Conservation (phyloP, 352 stramenopile genomes). For the Phytopythium mirpurense region DNA sequence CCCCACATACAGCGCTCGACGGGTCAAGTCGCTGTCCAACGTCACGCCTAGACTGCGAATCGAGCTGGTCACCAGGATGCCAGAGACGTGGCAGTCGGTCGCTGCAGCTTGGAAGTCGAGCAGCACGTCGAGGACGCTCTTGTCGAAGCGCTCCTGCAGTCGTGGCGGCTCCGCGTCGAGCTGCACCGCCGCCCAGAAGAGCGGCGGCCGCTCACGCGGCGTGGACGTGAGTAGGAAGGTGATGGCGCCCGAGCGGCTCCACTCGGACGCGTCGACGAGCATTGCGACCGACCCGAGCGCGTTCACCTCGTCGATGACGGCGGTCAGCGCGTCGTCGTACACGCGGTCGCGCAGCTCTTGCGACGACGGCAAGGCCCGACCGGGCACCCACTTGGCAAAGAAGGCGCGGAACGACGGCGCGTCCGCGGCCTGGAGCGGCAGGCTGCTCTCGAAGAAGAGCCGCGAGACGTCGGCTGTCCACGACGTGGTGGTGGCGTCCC, state of each 20-base stretch:
- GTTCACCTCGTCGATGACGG: background rate
- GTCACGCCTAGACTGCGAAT: background rate
- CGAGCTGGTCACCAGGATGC: background rate
- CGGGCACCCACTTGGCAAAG: background rate
- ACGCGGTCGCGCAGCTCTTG: background rate
- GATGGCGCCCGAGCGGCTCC: background rate
- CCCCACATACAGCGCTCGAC: background rate
- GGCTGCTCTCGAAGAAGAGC: background rate
- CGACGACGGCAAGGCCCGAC: background rate
- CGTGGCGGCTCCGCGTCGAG: background rate
- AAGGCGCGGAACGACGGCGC: background rate
- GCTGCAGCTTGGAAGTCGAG: background rate
- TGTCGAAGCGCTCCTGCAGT: background rate
- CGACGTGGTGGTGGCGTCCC: too few relatives aligned
- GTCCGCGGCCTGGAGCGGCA: background rate
- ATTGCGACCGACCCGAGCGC: background rate
- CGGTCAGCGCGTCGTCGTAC: background rate
- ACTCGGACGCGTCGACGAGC: background rate
- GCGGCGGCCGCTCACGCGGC: background rate
- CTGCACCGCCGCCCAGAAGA: background rate
- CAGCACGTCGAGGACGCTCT: background rate
- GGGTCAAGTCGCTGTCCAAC: background rate
- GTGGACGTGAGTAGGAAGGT: background rate
- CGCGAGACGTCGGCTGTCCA: background rate
- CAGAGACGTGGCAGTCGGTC: background rate